Evolutionary conservation across 1,284 basidiomycete species (phyloP), one percentile per base, ranked within the genome.

Genomic region (Irpex sp.): DNA sequence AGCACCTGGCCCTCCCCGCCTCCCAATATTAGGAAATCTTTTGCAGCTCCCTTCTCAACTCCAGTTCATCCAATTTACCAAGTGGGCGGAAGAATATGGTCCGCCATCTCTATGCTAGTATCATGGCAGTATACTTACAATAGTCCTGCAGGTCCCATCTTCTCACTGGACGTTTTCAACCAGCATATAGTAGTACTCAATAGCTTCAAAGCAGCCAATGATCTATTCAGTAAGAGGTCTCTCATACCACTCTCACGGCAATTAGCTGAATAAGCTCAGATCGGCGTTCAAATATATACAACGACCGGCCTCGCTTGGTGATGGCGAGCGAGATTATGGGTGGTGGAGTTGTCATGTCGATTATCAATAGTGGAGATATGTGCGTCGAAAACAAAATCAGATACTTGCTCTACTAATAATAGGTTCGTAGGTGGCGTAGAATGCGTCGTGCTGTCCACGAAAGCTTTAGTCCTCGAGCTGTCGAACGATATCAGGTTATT

Each of bases 241-340:
- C 2, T n/a, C 40, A 9, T 15, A 15, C 40, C 40, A 44, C 11
- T 44, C 11, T 5, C 15, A 44, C 15, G 2, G 11, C 40, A 44
- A 15, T 26, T 26, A 44, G n/a, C 44, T 47, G 13, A 47, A n/a
- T 13, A 13, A 11, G 6, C 11, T 5, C 3, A 56, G 54, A 56
- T 31, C 54, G 54, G 0, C 81, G 84, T 21, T 84, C 85, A 3
- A 75, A 77, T 5, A 83, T 87, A 56, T 89, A 88, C 70, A 83
- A 85, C 7, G 86, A 89, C 71, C 87, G 85, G 65, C 85, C 86
- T 0, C 76, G 76, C 37, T 74, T 88, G 17, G 76, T 85, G 47
- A 89, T 89, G 87, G 76, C 75, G 56, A 66, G 67, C 17, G 70
- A 89, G 64, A 76, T 89, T 19, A 11, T 61, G 38, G 31, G n/a